Conservation (phyloP, 2,329 filamentous ascomycete species). For the Rachicladosporium sp. region DNA sequence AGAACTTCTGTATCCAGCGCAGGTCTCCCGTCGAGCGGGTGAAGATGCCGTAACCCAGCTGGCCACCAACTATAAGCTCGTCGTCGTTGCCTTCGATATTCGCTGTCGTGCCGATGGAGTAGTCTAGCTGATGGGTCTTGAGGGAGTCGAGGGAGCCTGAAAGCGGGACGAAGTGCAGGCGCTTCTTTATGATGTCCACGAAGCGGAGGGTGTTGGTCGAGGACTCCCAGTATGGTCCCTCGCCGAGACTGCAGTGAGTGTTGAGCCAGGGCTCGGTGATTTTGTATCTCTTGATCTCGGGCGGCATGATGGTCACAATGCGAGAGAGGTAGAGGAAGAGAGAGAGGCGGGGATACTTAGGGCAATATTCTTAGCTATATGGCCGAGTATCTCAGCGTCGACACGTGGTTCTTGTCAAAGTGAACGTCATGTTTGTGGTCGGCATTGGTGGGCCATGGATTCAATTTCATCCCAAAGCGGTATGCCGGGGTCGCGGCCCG, state of each 20-base stretch:
- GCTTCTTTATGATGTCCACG: slow-evolving; percentile 70
- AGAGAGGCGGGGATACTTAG: too few species aligned
- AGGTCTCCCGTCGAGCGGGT: slow-evolving; percentile 49
- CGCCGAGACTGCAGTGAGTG: slow-evolving; percentile 54
- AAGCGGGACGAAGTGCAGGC: slow-evolving; percentile 60
- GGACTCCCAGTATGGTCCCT: slow-evolving; percentile 63
- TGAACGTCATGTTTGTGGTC: too few species aligned
- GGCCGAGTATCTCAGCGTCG: too few species aligned
- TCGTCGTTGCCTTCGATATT: slow-evolving; percentile 60
- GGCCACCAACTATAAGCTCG: slow-evolving; percentile 65
- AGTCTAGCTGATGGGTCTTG: slow-evolving; percentile 43
- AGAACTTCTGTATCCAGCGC: slow-evolving; percentile 45
- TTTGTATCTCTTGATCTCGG: slow-evolving; percentile 21
- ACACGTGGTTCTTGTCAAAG: too few species aligned
- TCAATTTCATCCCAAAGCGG: too few species aligned
- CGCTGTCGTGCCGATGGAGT: slow-evolving; percentile 51
- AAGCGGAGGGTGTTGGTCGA: slow-evolving; percentile 56
- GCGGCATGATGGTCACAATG: slow-evolving; percentile 13
- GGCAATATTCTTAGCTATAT: too few species aligned
- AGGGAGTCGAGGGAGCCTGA: slow-evolving; percentile 46
- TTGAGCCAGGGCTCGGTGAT: slow-evolving; percentile 42
- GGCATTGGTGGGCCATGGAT: too few species aligned
- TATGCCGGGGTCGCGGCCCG: too few species aligned
- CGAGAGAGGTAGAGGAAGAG: too few species aligned
- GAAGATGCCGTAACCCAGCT: slow-evolving; percentile 69